Percentiles rank a stretch among this genome's conserved stretches.
Evolutionary conservation across 768 basidiomycete species (phyloP).

Genomic region (Macrocybe gigantea): DNA sequence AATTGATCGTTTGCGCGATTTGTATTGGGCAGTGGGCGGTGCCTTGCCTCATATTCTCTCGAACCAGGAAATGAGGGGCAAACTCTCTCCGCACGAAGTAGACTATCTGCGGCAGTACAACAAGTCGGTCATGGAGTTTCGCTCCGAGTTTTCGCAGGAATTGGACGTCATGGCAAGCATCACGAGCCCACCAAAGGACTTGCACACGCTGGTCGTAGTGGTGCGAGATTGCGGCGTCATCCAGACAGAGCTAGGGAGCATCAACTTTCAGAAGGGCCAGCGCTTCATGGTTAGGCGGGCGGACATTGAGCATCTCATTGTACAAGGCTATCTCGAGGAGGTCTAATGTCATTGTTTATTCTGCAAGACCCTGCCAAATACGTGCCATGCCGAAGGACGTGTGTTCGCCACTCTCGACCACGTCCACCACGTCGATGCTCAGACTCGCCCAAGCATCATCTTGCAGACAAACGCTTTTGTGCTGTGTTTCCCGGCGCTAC

Average conservation of each 20-base stretch:
- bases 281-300: constrained; percentile 83
- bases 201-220: constrained; percentile 85
- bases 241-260: constrained; percentile 84
- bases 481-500: no score
- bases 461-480: no score
- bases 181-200: constrained; percentile 78
- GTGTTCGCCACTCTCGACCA: no score
- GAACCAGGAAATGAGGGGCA: constrained; percentile 60
- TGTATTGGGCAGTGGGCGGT: constrained; percentile 89
- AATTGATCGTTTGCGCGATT: constrained; percentile 73
- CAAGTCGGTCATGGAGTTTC: constrained; percentile 74
- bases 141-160: constrained; percentile 79
- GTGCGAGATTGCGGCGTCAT: constrained; percentile 88
- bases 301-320: constrained; percentile 91
- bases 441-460: no score
- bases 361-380: background rate
- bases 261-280: constrained; percentile 88
- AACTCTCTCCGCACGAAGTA: constrained; percentile 74
- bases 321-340: constrained; percentile 90
- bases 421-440: no score
- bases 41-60: constrained; percentile 79
- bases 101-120: constrained; percentile 56
- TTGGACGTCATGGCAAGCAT: constrained; percentile 85
- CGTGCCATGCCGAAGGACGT: no score
- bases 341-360: constrained; percentile 31